Evolutionary conservation across 371 early-diverging fungal species (phyloP).

Genomic region (Mortierella sp.): DNA sequence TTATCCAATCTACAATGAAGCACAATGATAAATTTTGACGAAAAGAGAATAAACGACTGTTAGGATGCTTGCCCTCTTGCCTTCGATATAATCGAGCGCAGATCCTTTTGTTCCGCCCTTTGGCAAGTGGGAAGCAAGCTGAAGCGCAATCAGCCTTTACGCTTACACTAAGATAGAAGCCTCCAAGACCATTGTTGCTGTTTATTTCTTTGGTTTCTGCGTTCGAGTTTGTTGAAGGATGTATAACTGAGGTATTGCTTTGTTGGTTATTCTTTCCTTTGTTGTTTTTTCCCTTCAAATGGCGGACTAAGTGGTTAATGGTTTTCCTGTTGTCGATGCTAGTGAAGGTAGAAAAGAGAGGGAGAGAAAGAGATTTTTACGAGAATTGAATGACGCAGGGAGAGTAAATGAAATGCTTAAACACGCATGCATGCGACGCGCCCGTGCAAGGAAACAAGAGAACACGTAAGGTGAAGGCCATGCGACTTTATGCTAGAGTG

Average conservation of each 20-base stretch:
- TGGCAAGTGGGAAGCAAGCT: neutral
- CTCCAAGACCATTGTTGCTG: constrained; percentile 75
- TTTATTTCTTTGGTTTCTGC: constrained; percentile 3
- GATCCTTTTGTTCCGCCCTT: neutral
- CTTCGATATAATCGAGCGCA: constrained; percentile 1
- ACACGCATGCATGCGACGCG: constrained; percentile 22
- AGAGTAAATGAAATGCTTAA: constrained; percentile 1
- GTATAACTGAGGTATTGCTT: neutral
- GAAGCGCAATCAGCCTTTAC: neutral
- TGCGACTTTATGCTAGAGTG: neutral
- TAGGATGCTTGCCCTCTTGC: neutral
- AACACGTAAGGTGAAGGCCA: constrained; percentile 38
- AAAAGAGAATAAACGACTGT: neutral
- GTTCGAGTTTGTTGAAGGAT: constrained; percentile 5
- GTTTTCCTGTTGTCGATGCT: neutral
- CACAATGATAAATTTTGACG: neutral
- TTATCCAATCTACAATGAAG: constrained; percentile 87
- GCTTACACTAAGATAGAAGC: constrained; percentile 80
- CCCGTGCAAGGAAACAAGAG: neutral
- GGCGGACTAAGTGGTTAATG: neutral
- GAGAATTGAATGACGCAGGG: neutral
- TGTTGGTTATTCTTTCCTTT: neutral
- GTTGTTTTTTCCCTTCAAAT: neutral
- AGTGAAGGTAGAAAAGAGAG: neutral
- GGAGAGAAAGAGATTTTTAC: neutral